phyloP scores from a whole-genome alignment of 139 green algal species.

The Chlorella sorokiniana region DNA sequence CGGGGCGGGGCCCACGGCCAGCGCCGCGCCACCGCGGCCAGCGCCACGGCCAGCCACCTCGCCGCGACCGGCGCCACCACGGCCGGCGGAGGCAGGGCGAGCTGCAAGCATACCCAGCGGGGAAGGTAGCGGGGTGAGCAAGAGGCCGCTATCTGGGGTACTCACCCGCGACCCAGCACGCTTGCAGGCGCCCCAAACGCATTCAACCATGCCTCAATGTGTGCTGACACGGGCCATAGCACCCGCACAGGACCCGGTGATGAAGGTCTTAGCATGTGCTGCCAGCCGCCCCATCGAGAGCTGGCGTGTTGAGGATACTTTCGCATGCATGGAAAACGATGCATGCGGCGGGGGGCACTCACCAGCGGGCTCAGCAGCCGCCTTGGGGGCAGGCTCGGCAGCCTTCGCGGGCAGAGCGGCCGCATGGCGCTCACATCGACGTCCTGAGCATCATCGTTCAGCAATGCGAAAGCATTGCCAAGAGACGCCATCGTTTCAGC shows the following conservation, averaged over 20 bases:
- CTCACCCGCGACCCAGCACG: too few relatives aligned
- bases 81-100: conserved; percentile 2
- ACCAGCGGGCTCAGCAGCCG: conserved; percentile 18
- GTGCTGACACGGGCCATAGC: too few relatives aligned
- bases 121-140: too few relatives aligned
- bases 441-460: conserved; percentile 44
- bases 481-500: conserved; percentile 34
- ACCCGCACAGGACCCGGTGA: too few relatives aligned
- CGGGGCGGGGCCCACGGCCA: not conserved
- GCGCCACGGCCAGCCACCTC: conserved; percentile 1
- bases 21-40: conserved; percentile 24
- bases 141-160: too few relatives aligned
- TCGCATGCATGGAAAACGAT: too few relatives aligned
- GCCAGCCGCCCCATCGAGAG: too few relatives aligned
- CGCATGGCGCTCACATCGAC: conserved; percentile 45
- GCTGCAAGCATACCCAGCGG: not conserved
- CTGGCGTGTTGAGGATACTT: too few relatives aligned
- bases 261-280: too few relatives aligned
- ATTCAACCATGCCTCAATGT: too few relatives aligned
- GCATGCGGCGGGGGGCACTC: too few relatives aligned
- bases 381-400: not conserved
- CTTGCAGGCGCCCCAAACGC: too few relatives aligned
- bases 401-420: conserved; percentile 34
- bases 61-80: conserved; percentile 5
- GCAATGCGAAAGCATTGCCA: conserved; percentile 34